Evolutionary conservation across 148 eudicot species (phyloP).

Genomic region (Vaccinium macrocarpon): DNA sequence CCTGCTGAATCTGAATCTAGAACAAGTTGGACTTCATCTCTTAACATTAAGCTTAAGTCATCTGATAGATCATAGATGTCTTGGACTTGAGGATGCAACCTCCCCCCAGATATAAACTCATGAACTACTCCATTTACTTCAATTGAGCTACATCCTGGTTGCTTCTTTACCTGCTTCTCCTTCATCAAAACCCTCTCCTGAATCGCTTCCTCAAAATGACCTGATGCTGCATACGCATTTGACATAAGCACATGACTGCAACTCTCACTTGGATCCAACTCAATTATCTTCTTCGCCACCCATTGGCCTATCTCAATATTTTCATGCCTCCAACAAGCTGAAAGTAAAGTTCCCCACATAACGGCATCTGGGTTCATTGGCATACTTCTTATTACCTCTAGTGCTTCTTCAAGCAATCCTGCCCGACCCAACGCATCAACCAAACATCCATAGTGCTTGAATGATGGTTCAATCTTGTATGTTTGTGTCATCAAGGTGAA

Average conservation of each 20-base stretch:
- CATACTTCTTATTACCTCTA: conserved; percentile 36
- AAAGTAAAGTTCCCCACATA: conserved; percentile 52
- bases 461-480: conserved; percentile 44
- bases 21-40: background rate
- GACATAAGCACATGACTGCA: conserved; percentile 44
- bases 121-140: conserved; percentile 43
- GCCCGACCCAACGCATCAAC: conserved; percentile 45
- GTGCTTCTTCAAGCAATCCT: conserved; percentile 44
- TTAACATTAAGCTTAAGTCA: background rate
- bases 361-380: conserved; percentile 40
- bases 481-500: conserved; percentile 35
- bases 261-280: conserved; percentile 37
- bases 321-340: conserved; percentile 49
- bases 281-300: conserved; percentile 30
- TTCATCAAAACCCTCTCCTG: conserved; percentile 42
- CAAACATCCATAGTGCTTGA: conserved; percentile 55
- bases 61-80: conserved; percentile 19
- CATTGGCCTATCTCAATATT: conserved; percentile 38
- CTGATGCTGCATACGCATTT: conserved; percentile 41
- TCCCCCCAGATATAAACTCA: conserved; percentile 51
- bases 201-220: conserved; percentile 42
- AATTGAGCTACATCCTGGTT: conserved; percentile 51
- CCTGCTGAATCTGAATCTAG: background rate
- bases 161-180: conserved; percentile 32
- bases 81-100: conserved; percentile 33